Evolutionary conservation across 306 rosid species (phyloP).

Genomic region (Quercus ilex): DNA sequence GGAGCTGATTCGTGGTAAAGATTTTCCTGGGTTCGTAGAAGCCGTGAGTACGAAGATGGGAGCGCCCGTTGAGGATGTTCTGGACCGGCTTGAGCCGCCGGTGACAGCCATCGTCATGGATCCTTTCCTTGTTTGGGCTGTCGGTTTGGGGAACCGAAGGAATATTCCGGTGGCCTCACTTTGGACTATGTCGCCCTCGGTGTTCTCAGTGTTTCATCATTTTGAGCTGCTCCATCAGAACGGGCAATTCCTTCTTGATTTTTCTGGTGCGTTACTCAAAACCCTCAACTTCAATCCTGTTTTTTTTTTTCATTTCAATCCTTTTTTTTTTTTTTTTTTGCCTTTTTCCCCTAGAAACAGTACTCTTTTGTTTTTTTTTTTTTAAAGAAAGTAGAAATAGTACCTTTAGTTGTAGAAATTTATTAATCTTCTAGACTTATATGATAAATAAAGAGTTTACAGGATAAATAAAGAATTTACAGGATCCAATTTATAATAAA

Average conservation of each 20-base stretch:
- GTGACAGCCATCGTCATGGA: conserved; percentile 36
- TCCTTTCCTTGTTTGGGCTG: conserved; percentile 31
- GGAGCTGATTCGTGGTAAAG: conserved; percentile 30
- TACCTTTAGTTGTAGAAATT: no score
- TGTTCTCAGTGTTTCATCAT: conserved; percentile 32
- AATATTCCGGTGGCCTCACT: conserved; percentile 44
- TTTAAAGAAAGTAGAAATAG: no score
- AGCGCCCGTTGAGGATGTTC: conserved; percentile 42
- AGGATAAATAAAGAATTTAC: no score
- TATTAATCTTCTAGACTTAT: no score
- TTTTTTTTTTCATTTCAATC: no score
- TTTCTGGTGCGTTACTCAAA: not conserved
- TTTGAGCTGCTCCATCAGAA: conserved; percentile 28
- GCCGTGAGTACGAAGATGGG: conserved; percentile 49
- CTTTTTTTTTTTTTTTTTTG: no score
- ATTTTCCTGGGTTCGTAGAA: conserved; percentile 42
- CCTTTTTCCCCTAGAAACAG: no score
- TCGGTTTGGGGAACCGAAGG: conserved; percentile 29
- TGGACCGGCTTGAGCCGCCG: conserved; percentile 31
- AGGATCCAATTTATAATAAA: no score
- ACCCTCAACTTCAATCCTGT: no score
- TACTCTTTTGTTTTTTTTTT: no score
- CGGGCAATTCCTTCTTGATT: not conserved
- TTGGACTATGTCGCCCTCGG: conserved; percentile 47
- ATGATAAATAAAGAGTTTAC: no score